Evolutionary conservation across 208 protist genomes (phyloP), one percentile per base, ranked within the genome.

Genomic region (Acanthamoeba healyi): DNA sequence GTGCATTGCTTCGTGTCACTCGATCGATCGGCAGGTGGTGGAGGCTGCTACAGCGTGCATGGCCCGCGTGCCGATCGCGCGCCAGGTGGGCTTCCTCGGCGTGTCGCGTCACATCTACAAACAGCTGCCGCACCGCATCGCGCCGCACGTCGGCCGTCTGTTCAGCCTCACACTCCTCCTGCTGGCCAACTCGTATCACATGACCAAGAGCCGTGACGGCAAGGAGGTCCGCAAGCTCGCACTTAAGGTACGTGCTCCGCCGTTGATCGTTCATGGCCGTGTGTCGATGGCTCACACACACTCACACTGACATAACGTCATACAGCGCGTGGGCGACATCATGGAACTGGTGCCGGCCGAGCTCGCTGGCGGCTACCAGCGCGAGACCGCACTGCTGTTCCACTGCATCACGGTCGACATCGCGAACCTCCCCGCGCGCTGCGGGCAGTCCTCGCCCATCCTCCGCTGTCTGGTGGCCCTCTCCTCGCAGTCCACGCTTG

Each of bases 121-220:
- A 44, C 86, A 92, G 86, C 86, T 92, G 86, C 86, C 86, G 24
- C 56, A 92, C 32, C 86, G 65, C 65, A 46, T 92, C n/a, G 65
- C 65, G 34, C 86, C 86, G 40, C 44, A 77, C 40, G 26, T 92
- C 24, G 61, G 61, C 5, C 86, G 86, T 6, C 65, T 92, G 42
- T 74, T 92, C 38, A 92, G 32, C 19, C 86, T 92, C 42, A 92
- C 86, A 9, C 56, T 92, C 24, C 86, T 92, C 24, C 51, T 92
- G 86, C 36, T 92, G 22, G 40, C 61, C 86, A 92, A 92, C 65
- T 72, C 86, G n/a, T 58, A 51, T 29, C 38, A 26, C 42, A 58
- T 58, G 77, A 19, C 38, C 29, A 86, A 86, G 42, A 58, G 42
- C 42, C 19, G 44, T 7, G 77, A 86, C 44, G 42, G 15, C 77